These are phyloP conservation scores for Crepidotus variabilis DNA, from an alignment of 768 basidiomycete species.

Conservation along the genomic window DNA sequence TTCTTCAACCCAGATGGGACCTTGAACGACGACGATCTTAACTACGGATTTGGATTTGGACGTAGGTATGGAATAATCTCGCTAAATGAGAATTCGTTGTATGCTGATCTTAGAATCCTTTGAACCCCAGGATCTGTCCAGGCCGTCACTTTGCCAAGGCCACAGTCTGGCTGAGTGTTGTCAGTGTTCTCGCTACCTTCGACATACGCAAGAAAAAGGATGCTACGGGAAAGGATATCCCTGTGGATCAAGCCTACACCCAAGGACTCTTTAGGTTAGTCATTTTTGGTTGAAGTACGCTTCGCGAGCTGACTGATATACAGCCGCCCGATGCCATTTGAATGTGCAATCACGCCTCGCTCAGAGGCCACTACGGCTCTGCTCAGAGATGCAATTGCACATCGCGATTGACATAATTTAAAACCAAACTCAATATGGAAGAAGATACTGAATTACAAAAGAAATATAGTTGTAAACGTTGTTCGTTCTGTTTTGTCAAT, in stretches of 20 bases:
- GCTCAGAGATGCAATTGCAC: not conserved
- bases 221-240: constrained; percentile 7
- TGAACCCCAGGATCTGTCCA: constrained; percentile 10
- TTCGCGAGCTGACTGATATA: not conserved
- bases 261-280: constrained; percentile 7
- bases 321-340: not conserved
- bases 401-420: not conserved
- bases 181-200: constrained; percentile 14
- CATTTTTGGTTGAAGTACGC: not conserved
- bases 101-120: too few relatives aligned
- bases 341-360: not conserved
- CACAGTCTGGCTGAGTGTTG: constrained; percentile 13
- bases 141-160: constrained; percentile 14
- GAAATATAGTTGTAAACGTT: too few relatives aligned
- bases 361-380: not conserved
- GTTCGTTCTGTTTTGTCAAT: too few relatives aligned
- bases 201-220: constrained; percentile 16
- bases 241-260: constrained; percentile 8
- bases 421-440: too few relatives aligned
- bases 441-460: too few relatives aligned
- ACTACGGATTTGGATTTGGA: constrained; percentile 25
- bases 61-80: constrained; percentile 24
- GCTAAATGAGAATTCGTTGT: too few relatives aligned
- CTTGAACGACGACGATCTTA: constrained; percentile 15
- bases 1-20: constrained; percentile 21